Conservation (phyloP, 1,284 basidiomycete species). For the Trametes versicolor region DNA sequence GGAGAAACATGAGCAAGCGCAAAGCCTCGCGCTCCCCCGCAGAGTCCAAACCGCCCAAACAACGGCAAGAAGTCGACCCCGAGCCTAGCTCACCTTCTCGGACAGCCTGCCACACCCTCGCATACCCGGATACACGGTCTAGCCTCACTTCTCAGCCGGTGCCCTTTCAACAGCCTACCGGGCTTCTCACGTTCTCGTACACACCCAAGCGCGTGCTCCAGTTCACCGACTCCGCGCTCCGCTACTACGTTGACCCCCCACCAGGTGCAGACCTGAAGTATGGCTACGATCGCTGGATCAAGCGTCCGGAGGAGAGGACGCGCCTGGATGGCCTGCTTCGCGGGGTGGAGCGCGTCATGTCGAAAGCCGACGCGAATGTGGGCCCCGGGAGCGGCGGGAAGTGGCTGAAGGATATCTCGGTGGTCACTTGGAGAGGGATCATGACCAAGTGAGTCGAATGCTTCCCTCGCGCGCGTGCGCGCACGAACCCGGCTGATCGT, state of each 20-base stretch:
- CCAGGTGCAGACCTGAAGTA: conserved; percentile 66
- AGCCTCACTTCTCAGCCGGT: conserved; percentile 31
- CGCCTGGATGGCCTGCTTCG: conserved; percentile 72
- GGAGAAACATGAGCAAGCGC: conserved; percentile 9
- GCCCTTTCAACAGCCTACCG: conserved; percentile 55
- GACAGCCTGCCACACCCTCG: conserved; percentile 18
- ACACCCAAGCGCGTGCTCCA: conserved; percentile 57
- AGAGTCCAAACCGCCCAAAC: neutral
- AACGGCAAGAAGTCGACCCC: neutral
- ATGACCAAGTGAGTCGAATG: conserved; percentile 82
- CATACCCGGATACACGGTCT: conserved; percentile 35
- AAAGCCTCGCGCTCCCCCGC: neutral
- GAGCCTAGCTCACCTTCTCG: neutral
- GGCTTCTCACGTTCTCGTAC: conserved; percentile 61
- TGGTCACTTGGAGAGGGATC: conserved; percentile 90
- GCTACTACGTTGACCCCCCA: conserved; percentile 75
- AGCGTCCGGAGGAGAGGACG: conserved; percentile 69
- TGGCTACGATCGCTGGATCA: conserved; percentile 76
- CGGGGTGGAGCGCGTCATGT: conserved; percentile 56
- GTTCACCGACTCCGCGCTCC: conserved; percentile 73
- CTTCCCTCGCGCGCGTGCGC: conserved; percentile 22
- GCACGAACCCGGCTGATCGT: conserved; percentile 22
- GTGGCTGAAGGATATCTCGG: conserved; percentile 55
- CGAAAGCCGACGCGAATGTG: conserved; percentile 47
- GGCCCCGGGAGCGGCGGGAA: conserved; percentile 39